phyloP scores from a whole-genome alignment of 2,329 filamentous ascomycete genomes.

The Aspergillus aculeatus region DNA sequence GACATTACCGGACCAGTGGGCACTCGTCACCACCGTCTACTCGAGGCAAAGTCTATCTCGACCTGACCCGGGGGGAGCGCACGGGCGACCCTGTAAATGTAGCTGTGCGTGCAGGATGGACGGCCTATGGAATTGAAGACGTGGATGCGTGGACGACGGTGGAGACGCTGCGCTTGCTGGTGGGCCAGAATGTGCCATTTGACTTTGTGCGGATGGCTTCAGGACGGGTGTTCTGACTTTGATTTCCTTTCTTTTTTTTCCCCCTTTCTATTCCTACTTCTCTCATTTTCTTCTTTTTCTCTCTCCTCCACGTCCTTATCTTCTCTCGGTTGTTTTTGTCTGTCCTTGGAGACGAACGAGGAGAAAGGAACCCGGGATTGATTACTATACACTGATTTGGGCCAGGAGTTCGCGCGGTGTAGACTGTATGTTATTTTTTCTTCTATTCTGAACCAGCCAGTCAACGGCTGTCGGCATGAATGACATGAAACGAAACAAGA shows the following conservation, averaged over 20 bases:
- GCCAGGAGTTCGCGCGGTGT: neutral
- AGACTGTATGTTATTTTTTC: neutral
- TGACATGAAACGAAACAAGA: neutral
- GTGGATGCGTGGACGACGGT: constrained; percentile 82
- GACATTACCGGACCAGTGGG: constrained; percentile 61
- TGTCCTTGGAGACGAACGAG: neutral
- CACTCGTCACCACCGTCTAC: constrained; percentile 36
- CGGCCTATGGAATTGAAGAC: constrained; percentile 74
- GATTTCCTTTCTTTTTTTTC: neutral
- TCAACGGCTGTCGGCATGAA: neutral
- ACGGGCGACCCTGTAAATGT: constrained; percentile 68
- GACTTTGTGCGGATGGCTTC: constrained; percentile 78
- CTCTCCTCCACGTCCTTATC: too few relatives aligned
- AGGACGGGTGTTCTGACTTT: constrained; percentile 52
- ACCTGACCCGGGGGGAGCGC: constrained; percentile 68
- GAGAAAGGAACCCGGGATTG: neutral
- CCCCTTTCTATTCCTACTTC: neutral
- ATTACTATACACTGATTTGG: neutral
- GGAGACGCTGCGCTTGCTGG: constrained; percentile 72
- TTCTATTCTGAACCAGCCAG: neutral
- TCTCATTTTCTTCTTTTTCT: neutral
- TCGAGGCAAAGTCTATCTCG: constrained; percentile 71
- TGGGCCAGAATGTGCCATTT: constrained; percentile 84
- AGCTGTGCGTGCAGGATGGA: constrained; percentile 73
- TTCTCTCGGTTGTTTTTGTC: neutral